These are phyloP conservation scores for Colletotrichum salicis DNA, from an alignment of 2,329 filamentous ascomycete genomes.

Conservation along the genomic window DNA sequence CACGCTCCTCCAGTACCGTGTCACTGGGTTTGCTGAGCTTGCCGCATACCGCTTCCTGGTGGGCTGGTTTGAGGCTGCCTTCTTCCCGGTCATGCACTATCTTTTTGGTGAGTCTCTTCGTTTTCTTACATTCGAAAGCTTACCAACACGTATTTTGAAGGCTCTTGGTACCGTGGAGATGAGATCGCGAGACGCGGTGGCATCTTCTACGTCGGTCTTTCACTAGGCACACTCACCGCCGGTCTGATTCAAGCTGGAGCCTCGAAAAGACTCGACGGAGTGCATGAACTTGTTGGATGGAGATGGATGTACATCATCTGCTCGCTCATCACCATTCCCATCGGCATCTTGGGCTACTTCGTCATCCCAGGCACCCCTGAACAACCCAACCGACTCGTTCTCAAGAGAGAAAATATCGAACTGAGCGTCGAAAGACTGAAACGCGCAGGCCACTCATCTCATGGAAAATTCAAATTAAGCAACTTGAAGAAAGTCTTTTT, in stretches of 20 bases:
- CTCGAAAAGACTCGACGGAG: slow-evolving; percentile 54
- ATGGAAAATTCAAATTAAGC: slow-evolving; percentile 47
- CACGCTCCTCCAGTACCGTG: slow-evolving; percentile 54
- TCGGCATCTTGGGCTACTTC: slow-evolving; percentile 52
- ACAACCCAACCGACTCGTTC: slow-evolving; percentile 43
- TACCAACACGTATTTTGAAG: slow-evolving; percentile 53
- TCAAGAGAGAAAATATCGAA: slow-evolving; percentile 40
- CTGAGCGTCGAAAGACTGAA: slow-evolving; percentile 45
- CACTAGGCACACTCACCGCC: slow-evolving; percentile 55
- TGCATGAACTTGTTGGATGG: slow-evolving; percentile 54
- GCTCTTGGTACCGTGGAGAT: slow-evolving; percentile 60
- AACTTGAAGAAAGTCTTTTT: slow-evolving; percentile 47
- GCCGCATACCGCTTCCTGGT: slow-evolving; percentile 45
- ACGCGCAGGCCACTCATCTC: slow-evolving; percentile 53
- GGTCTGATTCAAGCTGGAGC: slow-evolving; percentile 57
- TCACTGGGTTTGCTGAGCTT: slow-evolving; percentile 39
- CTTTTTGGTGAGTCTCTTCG: slow-evolving; percentile 47
- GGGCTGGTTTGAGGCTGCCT: slow-evolving; percentile 46
- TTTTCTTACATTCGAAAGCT: not conserved
- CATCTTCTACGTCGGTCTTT: slow-evolving; percentile 55
- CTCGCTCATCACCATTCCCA: slow-evolving; percentile 53
- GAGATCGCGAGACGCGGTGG: slow-evolving; percentile 53
- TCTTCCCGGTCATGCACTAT: slow-evolving; percentile 47
- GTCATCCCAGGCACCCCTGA: slow-evolving; percentile 48
- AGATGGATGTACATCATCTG: slow-evolving; percentile 60